Base-by-base conservation (phyloP, 208 protist species). In the Kentomonas sorsogonicus region DNA sequence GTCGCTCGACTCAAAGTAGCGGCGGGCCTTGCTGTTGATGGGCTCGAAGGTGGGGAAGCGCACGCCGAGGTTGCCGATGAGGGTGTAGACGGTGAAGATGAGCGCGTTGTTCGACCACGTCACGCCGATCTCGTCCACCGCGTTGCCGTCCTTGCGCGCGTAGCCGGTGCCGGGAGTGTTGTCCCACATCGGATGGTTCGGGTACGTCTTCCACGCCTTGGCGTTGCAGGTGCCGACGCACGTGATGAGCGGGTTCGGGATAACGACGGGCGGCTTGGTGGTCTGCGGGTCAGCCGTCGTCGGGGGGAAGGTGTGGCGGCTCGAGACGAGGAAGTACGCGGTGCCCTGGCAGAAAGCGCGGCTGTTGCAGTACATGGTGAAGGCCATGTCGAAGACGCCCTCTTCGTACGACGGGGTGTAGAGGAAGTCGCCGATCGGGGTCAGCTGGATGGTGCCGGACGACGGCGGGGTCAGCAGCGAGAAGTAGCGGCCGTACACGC, bases 21-120 rank as follows among this genome's bases (percentile, higher is more conserved):
- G 58, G 36, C 61, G 59, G 30, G 53, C 51, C 23, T 46, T 52
- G 67, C 63, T 63, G 5, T 48, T 53, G 53, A 93, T 41, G 11
- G 72, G 69, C 70, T 89, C 82, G 59, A 93, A 89, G 59, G 81
- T 93, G 1, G 85, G 85, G 64, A 89, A 93, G 54, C 85, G 81
- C 34, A 82, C 81, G 45, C 77, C 85, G 41, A 93, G 63, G 67
- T 86, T 89, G 30, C 85, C 81, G 58, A 93, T 88, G 29, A 83
- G 65, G 53, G 67, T 72, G 70, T 83, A 82, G 13, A 77, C 78
- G 29, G 63, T 63, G 51, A 93, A 63, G 39, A 89, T 69, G n/a
- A 93, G 65, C 33, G 79, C 68, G 45, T 73, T 77, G 60, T 82
- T 79, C 53, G 50, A 39, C 82, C 81, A 89, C 41, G 50, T 69